These are phyloP conservation scores for Helenozyma baotianmanensis DNA, from an alignment of 805 yeast species.

Conservation along the genomic window DNA sequence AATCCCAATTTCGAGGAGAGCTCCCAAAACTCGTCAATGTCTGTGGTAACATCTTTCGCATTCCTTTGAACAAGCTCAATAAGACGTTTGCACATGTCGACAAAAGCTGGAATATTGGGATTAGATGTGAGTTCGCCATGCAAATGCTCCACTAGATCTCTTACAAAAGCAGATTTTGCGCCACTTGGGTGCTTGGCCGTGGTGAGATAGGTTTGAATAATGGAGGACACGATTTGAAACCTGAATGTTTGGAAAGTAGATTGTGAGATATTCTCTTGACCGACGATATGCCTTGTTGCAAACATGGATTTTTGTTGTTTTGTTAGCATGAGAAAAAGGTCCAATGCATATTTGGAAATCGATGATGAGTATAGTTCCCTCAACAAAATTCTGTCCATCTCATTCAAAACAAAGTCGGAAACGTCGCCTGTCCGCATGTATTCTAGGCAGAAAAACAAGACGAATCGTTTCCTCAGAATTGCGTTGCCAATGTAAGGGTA, in stretches of 20 bases:
- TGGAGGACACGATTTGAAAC: conserved; percentile 15
- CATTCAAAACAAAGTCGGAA: conserved; percentile 9
- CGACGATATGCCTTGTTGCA: conserved; percentile 12
- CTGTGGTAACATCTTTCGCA: conserved; percentile 10
- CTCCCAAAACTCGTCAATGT: conserved; percentile 15
- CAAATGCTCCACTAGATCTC: conserved; percentile 19
- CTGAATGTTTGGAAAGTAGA: conserved; percentile 18
- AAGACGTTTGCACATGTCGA: conserved; percentile 27
- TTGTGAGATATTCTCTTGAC: conserved; percentile 16
- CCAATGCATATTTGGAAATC: conserved; percentile 23
- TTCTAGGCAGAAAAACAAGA: conserved; percentile 23
- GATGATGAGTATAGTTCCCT: conserved; percentile 22
- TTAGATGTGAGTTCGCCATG: conserved; percentile 25
- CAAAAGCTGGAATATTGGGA: conserved; percentile 19
- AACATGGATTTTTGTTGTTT: conserved; percentile 15
- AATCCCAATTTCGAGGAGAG: conserved; percentile 26
- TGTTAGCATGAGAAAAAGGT: conserved; percentile 17
- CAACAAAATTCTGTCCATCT: conserved; percentile 17
- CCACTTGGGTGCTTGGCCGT: conserved; percentile 1
- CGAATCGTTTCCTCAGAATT: conserved; percentile 31
- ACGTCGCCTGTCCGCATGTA: conserved; percentile 19
- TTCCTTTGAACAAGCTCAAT: conserved; percentile 20
- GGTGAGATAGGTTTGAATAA: conserved; percentile 17
- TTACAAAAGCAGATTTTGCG: conserved; percentile 15
- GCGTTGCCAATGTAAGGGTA: conserved; percentile 38